Base-by-base conservation (phyloP, 2,329 filamentous ascomycete genomes). In the Pseudogymnoascus sp. region DNA sequence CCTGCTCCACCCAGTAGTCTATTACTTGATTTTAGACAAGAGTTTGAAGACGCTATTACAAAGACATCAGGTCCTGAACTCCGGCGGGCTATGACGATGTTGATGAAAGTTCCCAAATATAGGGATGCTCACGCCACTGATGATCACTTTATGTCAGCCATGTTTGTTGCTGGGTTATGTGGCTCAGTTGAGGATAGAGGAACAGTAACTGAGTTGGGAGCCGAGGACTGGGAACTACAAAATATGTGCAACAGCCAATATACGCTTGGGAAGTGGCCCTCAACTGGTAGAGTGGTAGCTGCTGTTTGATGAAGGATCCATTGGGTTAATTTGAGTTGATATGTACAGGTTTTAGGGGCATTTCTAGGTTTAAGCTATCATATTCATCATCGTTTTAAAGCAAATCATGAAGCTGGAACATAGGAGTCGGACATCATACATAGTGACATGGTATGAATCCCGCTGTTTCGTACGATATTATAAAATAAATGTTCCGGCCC, bases 91-190 rank as follows among this genome's bases (percentile, higher is more conserved):
- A 77, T 87, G 61, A 84, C 83, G 1, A 77, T 85, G 31, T 70
- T 89, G 67, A 88, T 89, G 85, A 88, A 89, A 75, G 83, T 88
- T 68, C 86, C 86, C 0, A 76, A 78, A 55, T 89, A 81, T 69
- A 75, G 86, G 14, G 86, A 88, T 67, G 87, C 87, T 0, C 87
- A 89, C 73, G 86, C 79, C 0, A 89, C 87, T 0, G 87, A 90
- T 69, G 87, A 89, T 70, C 86, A 89, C 69, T 89, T 87, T 66
- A 88, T 89, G 82, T 75, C 85, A 0, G 79, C 83, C 2, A 76
- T 85, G 68, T 89, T 89, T 72, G 81, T 86, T 0, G 83, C 85
- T 0, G 87, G 87, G 1, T 75, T 80, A 2, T 76, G 76, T 28
- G 80, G 84, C 1, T 78, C 78, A 33, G 68, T 72, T 61, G 78